phyloP scores from a whole-genome alignment of 495 filamentous ascomycete genomes.

The Copromyces sp. region DNA sequence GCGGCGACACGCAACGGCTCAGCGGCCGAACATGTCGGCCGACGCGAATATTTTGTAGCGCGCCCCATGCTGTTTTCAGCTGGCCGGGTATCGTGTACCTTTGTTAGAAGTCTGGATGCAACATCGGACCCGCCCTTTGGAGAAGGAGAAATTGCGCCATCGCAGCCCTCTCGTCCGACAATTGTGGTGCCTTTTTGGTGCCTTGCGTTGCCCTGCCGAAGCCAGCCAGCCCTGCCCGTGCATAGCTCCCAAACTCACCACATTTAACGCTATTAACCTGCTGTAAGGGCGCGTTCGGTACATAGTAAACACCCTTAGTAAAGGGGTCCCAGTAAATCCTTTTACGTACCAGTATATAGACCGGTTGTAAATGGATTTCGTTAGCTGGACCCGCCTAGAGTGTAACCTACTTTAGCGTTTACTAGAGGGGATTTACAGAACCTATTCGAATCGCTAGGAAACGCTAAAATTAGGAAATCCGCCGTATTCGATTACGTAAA shows the following conservation, averaged over 20 bases:
- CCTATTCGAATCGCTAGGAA: too few species aligned
- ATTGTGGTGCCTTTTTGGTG: background rate
- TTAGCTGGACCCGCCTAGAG: too few species aligned
- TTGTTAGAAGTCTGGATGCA: background rate
- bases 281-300: too few species aligned
- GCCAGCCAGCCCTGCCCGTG: background rate
- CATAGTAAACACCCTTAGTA: too few species aligned
- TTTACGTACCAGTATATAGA: too few species aligned
- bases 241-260: conserved; percentile 10
- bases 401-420: too few species aligned
- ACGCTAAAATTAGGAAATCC: too few species aligned
- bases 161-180: conserved; percentile 7
- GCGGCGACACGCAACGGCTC: background rate
- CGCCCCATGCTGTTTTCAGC: background rate
- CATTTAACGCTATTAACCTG: conserved; percentile 9
- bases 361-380: too few species aligned
- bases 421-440: too few species aligned
- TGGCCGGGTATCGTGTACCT: conserved; percentile 14
- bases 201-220: background rate
- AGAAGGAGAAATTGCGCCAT: conserved; percentile 23
- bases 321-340: too few species aligned
- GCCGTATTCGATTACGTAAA: too few species aligned
- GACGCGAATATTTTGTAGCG: conserved; percentile 16
- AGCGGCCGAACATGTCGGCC: background rate
- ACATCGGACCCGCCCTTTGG: conserved; percentile 8